Percentiles rank a stretch among this genome's conserved stretches.
phyloP scores from a whole-genome alignment of 305 asterid genomes.

The Fraxinus ornus region DNA sequence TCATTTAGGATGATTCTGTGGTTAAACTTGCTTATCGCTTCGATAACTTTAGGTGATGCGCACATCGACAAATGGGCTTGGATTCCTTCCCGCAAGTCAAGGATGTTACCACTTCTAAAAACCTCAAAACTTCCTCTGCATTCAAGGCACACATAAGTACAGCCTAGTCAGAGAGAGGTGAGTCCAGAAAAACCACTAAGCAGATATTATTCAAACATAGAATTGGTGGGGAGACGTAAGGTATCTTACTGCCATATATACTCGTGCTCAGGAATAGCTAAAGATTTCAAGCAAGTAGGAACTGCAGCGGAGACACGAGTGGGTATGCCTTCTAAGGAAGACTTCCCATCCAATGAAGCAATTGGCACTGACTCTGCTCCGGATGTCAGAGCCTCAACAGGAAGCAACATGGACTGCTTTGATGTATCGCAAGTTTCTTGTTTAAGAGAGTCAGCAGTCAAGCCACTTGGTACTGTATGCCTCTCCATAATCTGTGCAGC shows the following conservation, averaged over 20 bases:
- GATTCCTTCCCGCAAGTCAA: conserved; percentile 63
- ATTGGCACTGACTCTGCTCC: conserved; percentile 37
- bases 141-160: conserved; percentile 23
- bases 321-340: conserved; percentile 36
- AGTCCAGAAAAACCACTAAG: conserved; percentile 12
- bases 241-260: conserved; percentile 80
- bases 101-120: conserved; percentile 46
- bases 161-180: conserved; percentile 6
- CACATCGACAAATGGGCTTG: conserved; percentile 85
- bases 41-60: conserved; percentile 72
- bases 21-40: conserved; percentile 59
- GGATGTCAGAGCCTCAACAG: conserved; percentile 43
- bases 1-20: conserved; percentile 56
- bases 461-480: conserved; percentile 28
- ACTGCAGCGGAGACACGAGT: conserved; percentile 30
- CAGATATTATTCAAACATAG: conserved; percentile 13
- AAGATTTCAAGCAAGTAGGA: conserved; percentile 42
- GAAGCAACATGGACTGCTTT: conserved; percentile 38
- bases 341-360: conserved; percentile 32
- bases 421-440: conserved; percentile 35
- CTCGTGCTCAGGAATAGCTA: conserved; percentile 71
- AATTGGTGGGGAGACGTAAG: conserved; percentile 24
- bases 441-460: conserved; percentile 40
- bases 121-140: conserved; percentile 87
- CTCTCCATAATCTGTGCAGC: conserved; percentile 49